Evolutionary conservation across 2,329 filamentous ascomycete genomes (phyloP), one percentile per base, ranked within the genome.

Genomic region (Coniochaeta sp.): DNA sequence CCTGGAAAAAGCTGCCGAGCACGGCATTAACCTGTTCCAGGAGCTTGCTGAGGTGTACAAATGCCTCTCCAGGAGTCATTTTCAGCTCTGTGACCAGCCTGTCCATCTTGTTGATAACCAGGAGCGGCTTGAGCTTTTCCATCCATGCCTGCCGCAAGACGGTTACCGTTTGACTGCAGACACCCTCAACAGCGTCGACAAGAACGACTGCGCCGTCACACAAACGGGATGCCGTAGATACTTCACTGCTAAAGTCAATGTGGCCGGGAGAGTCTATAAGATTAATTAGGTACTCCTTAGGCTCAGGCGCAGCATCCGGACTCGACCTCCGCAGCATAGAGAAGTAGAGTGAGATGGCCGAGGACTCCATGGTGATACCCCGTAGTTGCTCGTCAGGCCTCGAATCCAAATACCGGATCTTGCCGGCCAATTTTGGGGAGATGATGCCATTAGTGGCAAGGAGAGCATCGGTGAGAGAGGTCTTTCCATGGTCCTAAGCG

Each of bases 341-440:
- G 73, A 99, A 99, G 75, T 90, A 96, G 36, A 99, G 81, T 0
- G 95, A 98, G 65, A 99, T 99, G 63, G 95, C 95, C 6, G 93
- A 98, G 0, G 95, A 98, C 74, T 99, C 95, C 95, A 99, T 99
- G n/a, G 95, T 99, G 71, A 99, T 99, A 60, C 95, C 95, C 65
- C 95, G 89, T 17, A 90, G 84, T 76, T 99, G 95, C 74, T 99
- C 95, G 75, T 99, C 95, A 1, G 93, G 93, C 50, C 95, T 83
- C 24, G 95, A 98, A 77, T 99, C 95, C 61, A 99, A 86, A 71
- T 98, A 99, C 66, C 95, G 89, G 75, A 99, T 96, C 81, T 98
- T 98, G 73, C 95, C 95, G 60, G 95, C 95, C 70, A 98, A 82
- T 73, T 98, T 98, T 60, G 93, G 91, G 32, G 95, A 98, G 71